Percentiles rank a stretch among this genome's conserved stretches.
Conservation (phyloP, 73 alveolate species). For the Symbiodinium natans region DNA sequence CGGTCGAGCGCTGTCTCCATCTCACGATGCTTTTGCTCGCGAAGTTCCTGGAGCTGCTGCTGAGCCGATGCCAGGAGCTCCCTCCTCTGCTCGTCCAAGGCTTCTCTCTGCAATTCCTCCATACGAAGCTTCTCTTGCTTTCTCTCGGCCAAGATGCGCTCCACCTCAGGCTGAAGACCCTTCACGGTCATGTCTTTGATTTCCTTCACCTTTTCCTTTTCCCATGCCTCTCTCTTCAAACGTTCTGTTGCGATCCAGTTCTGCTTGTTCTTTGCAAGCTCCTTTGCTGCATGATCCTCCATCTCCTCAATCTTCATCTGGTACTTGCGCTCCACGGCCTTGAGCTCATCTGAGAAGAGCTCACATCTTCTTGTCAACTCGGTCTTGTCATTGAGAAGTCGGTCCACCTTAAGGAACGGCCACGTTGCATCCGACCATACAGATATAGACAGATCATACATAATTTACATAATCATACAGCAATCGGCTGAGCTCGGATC, state of each 20-base stretch:
- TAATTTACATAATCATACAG: too few relatives aligned
- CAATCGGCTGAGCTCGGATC: not conserved
- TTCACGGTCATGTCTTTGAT: conserved; percentile 96
- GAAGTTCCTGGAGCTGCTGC: conserved; percentile 94
- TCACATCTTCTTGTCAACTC: conserved; percentile 94
- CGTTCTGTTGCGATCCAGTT: conserved; percentile 98
- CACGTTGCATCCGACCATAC: too few relatives aligned
- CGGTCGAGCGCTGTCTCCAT: conserved; percentile 96
- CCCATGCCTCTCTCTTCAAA: conserved; percentile 98
- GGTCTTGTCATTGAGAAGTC: conserved; percentile 86
- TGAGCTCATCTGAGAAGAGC: conserved; percentile 95
- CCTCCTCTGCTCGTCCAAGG: conserved; percentile 66
- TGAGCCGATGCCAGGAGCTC: conserved; percentile 44
- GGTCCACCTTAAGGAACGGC: conserved; percentile 17
- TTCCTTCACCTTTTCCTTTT: conserved; percentile 96
- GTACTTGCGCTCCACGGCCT: conserved; percentile 95
- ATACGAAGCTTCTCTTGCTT: conserved; percentile 69
- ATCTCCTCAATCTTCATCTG: conserved; percentile 96
- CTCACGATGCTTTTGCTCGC: conserved; percentile 79
- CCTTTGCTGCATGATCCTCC: conserved; percentile 96
- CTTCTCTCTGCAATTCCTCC: conserved; percentile 84
- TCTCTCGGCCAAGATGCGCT: conserved; percentile 94
- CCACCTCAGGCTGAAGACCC: conserved; percentile 96
- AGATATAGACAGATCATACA: too few relatives aligned
- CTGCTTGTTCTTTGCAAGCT: conserved; percentile 97